Conservation (phyloP, 2,329 filamentous ascomycete species). For the Venturia nashicola region DNA sequence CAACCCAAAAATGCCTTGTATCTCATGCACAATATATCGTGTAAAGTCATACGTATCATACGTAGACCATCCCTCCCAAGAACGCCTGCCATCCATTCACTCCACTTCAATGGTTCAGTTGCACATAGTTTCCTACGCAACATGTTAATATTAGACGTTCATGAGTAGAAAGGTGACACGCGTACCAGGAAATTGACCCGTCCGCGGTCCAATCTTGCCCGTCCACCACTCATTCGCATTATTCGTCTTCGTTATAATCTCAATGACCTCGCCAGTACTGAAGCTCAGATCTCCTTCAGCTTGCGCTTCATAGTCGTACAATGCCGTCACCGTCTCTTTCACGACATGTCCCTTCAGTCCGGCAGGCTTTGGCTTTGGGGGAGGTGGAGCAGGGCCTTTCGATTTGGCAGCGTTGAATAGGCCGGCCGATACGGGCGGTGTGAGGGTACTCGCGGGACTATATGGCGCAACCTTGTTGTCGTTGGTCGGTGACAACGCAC, state of each 20-base stretch:
- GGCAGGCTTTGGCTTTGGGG: slow-evolving; percentile 52
- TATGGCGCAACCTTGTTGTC: slow-evolving; percentile 1
- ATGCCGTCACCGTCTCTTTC: slow-evolving; percentile 70
- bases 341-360: slow-evolving; percentile 52
- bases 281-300: slow-evolving; percentile 92
- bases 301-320: slow-evolving; percentile 95
- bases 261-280: slow-evolving; percentile 74
- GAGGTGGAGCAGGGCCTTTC: slow-evolving; percentile 36
- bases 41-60: background rate
- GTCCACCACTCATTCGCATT: slow-evolving; percentile 98
- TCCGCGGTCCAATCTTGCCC: slow-evolving; percentile 63
- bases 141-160: slow-evolving; percentile 12
- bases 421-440: background rate
- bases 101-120: slow-evolving; percentile 16
- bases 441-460: background rate
- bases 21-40: background rate
- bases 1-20: background rate
- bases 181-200: slow-evolving; percentile 91
- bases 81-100: background rate
- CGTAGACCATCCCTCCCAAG: background rate
- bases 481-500: background rate
- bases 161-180: slow-evolving; percentile 11
- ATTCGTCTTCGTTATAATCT: slow-evolving; percentile 69
- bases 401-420: slow-evolving; percentile 28
- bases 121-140: slow-evolving; percentile 38